These are phyloP conservation scores for Saturnispora halmiae DNA, from an alignment of 805 yeast species.

Conservation along the genomic window DNA sequence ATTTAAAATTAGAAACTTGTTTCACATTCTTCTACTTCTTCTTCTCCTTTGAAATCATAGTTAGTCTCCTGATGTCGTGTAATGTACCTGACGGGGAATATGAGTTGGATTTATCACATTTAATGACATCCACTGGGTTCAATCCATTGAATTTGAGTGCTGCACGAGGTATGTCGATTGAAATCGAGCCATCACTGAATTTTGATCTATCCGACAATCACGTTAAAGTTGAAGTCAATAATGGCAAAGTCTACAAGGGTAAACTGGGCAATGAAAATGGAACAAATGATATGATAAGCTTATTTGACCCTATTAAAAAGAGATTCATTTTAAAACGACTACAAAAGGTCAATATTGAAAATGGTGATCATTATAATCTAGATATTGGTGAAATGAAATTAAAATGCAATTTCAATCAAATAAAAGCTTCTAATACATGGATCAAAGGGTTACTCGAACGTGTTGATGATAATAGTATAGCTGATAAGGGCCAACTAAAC, in stretches of 20 bases:
- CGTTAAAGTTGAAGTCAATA: neutral
- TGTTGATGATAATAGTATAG: neutral
- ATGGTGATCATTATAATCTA: neutral
- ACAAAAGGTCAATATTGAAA: neutral
- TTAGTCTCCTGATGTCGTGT: neutral
- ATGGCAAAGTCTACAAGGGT: neutral
- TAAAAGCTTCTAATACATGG: neutral
- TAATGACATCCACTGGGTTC: neutral
- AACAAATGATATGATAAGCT: conserved; percentile 1
- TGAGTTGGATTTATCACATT: conserved; percentile 22
- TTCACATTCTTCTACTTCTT: neutral
- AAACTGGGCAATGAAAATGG: neutral
- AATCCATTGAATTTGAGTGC: neutral
- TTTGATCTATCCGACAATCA: neutral
- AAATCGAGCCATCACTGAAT: neutral
- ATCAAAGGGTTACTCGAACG: neutral
- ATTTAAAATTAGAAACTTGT: neutral
- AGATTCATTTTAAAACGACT: conserved; percentile 1
- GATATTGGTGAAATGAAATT: no score
- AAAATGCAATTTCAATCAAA: neutral
- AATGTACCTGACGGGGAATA: conserved; percentile 31
- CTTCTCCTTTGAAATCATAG: neutral
- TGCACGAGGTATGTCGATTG: no score
- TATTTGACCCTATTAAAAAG: conserved; percentile 3
- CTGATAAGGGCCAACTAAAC: neutral